A percentile compares a stretch with the other conserved stretches of the same genome.
phyloP scores from a whole-genome alignment of 2,329 filamentous ascomycete genomes.

The Nemania diffusa region DNA sequence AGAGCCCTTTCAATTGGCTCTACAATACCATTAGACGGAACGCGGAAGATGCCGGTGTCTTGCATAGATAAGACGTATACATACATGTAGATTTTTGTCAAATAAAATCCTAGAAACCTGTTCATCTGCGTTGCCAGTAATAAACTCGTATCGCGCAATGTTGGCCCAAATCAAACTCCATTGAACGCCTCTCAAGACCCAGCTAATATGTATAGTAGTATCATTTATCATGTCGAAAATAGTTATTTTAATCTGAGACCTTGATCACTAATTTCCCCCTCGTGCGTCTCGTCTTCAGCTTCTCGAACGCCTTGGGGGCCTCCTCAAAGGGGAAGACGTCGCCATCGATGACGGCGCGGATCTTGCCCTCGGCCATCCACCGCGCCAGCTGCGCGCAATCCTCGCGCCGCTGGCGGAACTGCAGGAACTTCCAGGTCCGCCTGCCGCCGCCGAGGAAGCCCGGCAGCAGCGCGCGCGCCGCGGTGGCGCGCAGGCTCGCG shows the following conservation, averaged over 20 bases:
- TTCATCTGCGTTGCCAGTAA: not conserved
- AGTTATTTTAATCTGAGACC: constrained; percentile 30
- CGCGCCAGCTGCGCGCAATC: constrained; percentile 61
- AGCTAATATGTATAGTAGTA: not conserved
- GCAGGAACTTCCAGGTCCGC: constrained; percentile 54
- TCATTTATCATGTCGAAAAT: not conserved
- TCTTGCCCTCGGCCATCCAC: constrained; percentile 68
- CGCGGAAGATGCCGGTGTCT: constrained; percentile 10
- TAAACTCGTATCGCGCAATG: not conserved
- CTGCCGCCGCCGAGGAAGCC: constrained; percentile 54
- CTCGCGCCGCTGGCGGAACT: constrained; percentile 52
- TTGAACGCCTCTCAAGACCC: constrained; percentile 7
- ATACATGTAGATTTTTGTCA: constrained; percentile 17
- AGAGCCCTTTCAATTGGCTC: not conserved
- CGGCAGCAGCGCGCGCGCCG: constrained; percentile 46
- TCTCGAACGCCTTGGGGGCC: constrained; percentile 66
- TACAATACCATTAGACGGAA: constrained; percentile 26
- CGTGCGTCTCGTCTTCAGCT: constrained; percentile 64
- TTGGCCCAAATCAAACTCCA: not conserved
- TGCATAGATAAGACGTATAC: constrained; percentile 30
- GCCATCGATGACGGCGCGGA: constrained; percentile 65
- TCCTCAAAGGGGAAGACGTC: constrained; percentile 66
- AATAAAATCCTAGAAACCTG: not conserved
- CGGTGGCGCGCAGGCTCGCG: constrained; percentile 30
- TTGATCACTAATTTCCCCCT: constrained; percentile 68